phyloP scores from a whole-genome alignment of 2,329 filamentous ascomycete genomes.

The Xylaria sp. region DNA sequence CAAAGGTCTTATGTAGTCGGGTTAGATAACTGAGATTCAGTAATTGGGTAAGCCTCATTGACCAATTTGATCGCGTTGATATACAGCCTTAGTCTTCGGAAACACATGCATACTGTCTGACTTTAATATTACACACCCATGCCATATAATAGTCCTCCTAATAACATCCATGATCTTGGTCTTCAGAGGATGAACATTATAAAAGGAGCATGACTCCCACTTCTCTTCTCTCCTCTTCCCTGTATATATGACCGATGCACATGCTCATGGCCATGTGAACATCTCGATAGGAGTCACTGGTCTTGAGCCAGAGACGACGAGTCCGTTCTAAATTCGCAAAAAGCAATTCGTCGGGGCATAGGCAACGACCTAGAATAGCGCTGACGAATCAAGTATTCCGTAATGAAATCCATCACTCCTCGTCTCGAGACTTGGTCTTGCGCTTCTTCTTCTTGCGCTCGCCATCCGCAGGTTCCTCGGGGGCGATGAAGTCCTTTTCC shows the following conservation, averaged over 20 bases:
- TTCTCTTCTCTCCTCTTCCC: not conserved
- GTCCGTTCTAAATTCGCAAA: not conserved
- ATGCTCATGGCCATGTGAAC: not conserved
- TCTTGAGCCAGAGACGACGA: not conserved
- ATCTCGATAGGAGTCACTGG: not conserved
- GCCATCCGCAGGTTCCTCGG: slow-evolving; percentile 71
- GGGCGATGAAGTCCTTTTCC: slow-evolving; percentile 86
- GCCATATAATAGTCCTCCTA: not conserved
- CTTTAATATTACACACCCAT: slow-evolving; percentile 4
- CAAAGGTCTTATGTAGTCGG: too few relatives aligned
- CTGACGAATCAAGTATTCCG: not conserved
- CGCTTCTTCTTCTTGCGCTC: slow-evolving; percentile 58
- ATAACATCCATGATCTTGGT: not conserved
- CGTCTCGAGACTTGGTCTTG: slow-evolving; percentile 62
- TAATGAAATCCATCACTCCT: slow-evolving; percentile 32
- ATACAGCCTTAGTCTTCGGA: too few relatives aligned
- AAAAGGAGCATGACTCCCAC: not conserved
- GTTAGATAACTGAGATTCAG: too few relatives aligned
- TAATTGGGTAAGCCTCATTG: too few relatives aligned
- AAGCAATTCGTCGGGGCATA: not conserved
- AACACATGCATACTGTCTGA: not conserved
- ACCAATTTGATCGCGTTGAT: too few relatives aligned
- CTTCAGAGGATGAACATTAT: not conserved
- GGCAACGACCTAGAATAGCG: not conserved
- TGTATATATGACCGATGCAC: not conserved